phyloP scores from a whole-genome alignment of 345 rosid genomes.

The Linum usitatissimum region DNA sequence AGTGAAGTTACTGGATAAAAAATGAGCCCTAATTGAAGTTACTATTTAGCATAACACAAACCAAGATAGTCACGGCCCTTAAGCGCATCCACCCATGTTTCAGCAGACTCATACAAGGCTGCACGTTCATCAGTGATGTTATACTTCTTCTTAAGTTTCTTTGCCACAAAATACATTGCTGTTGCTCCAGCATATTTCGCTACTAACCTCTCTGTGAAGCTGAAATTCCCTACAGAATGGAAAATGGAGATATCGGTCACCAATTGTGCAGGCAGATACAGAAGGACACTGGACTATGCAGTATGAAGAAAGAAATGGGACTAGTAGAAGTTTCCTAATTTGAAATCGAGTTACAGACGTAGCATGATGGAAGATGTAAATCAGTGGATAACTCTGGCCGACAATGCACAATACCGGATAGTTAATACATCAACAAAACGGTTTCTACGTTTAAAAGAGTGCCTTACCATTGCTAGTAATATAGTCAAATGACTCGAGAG shows the following conservation, averaged over 20 bases:
- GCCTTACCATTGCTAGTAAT: constrained; percentile 73
- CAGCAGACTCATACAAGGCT: constrained; percentile 77
- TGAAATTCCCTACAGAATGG: constrained; percentile 61
- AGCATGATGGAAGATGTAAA: too few relatives aligned
- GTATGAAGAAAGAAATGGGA: too few relatives aligned
- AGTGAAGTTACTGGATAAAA: background rate
- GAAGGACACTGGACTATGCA: too few relatives aligned
- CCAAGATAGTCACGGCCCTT: constrained; percentile 64
- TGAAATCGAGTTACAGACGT: too few relatives aligned
- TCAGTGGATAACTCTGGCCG: too few relatives aligned
- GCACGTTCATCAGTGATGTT: constrained; percentile 86
- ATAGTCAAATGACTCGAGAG: constrained; percentile 81
- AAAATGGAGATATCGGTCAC: constrained; percentile 1
- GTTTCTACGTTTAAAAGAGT: background rate
- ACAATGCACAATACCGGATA: too few relatives aligned
- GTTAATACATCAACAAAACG: too few relatives aligned
- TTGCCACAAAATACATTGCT: constrained; percentile 87
- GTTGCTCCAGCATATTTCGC: constrained; percentile 87
- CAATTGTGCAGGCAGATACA: background rate
- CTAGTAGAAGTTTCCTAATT: too few relatives aligned
- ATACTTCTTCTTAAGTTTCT: constrained; percentile 81
- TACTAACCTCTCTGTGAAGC: constrained; percentile 63
- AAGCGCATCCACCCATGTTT: constrained; percentile 84
- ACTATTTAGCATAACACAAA: constrained; percentile 13
- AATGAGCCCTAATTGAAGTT: background rate